Evolutionary conservation across 495 filamentous ascomycete species (phyloP).

Genomic region (Xylaria acuta): DNA sequence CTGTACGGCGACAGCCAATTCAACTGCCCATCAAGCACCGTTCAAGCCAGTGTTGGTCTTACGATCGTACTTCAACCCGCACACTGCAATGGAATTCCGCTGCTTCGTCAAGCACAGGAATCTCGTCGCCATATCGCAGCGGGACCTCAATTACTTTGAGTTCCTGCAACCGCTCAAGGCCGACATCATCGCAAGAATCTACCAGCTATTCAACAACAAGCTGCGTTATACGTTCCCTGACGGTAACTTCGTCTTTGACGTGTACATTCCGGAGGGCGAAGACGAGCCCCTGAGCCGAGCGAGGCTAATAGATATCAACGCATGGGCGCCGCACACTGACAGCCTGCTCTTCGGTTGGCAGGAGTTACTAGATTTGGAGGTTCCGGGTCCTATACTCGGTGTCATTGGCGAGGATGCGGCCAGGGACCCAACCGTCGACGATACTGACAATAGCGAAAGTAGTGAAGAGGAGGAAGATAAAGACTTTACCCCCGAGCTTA

Average conservation of each 20-base stretch:
- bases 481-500: conserved; percentile 73
- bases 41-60: conserved; percentile 69
- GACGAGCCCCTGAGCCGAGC: conserved; percentile 62
- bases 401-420: conserved; percentile 47
- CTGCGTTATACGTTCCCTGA: conserved; percentile 83
- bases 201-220: conserved; percentile 74
- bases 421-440: conserved; percentile 30
- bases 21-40: conserved; percentile 54
- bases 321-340: conserved; percentile 91
- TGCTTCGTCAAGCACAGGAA: conserved; percentile 85
- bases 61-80: conserved; percentile 83
- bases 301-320: conserved; percentile 92
- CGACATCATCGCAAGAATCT: conserved; percentile 65
- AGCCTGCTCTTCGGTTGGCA: conserved; percentile 88
- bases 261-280: conserved; percentile 82
- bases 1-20: conserved; percentile 54
- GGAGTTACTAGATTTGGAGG: conserved; percentile 77
- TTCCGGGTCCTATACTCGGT: conserved; percentile 57
- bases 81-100: conserved; percentile 90
- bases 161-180: conserved; percentile 74
- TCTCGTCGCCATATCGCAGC: conserved; percentile 84
- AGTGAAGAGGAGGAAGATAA: conserved; percentile 42
- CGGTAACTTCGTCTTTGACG: conserved; percentile 84
- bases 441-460: not conserved
- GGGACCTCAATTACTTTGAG: conserved; percentile 87